Conservation (phyloP, 441 rosid species). For the Geranium incanum region DNA sequence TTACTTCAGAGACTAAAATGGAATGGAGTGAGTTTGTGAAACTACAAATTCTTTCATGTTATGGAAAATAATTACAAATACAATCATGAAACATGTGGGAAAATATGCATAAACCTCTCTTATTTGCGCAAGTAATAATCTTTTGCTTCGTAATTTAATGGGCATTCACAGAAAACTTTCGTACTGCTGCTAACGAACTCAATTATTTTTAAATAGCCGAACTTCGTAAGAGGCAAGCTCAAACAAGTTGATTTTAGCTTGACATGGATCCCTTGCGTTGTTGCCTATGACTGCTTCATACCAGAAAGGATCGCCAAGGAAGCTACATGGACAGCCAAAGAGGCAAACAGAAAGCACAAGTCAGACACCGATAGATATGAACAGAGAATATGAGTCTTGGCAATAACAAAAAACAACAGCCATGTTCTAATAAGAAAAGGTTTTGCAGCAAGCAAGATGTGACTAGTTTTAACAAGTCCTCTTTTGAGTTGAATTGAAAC, state of each 20-base stretch:
- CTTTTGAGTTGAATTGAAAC: constrained; percentile 71
- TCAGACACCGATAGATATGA: no score
- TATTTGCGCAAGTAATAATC: not conserved
- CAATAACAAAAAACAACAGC: no score
- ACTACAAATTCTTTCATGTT: not conserved
- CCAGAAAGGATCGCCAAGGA: no score
- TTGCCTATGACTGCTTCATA: not conserved
- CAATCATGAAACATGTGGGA: not conserved
- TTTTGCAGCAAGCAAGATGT: not conserved
- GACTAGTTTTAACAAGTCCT: constrained; percentile 48
- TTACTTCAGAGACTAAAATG: not conserved
- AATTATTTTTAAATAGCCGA: not conserved
- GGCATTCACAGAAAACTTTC: not conserved
- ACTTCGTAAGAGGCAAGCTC: not conserved
- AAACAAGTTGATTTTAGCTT: not conserved
- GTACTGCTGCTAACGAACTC: not conserved
- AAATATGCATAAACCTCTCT: not conserved
- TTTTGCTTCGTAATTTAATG: not conserved
- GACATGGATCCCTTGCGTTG: not conserved
- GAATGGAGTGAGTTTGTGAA: not conserved
- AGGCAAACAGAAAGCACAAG: not conserved
- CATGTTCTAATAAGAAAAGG: not conserved
- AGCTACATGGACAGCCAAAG: not conserved
- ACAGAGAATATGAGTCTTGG: no score
- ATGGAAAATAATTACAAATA: not conserved